Evolutionary conservation across 441 rosid species (phyloP).

Genomic region (Euphorbia neoarborescens): DNA sequence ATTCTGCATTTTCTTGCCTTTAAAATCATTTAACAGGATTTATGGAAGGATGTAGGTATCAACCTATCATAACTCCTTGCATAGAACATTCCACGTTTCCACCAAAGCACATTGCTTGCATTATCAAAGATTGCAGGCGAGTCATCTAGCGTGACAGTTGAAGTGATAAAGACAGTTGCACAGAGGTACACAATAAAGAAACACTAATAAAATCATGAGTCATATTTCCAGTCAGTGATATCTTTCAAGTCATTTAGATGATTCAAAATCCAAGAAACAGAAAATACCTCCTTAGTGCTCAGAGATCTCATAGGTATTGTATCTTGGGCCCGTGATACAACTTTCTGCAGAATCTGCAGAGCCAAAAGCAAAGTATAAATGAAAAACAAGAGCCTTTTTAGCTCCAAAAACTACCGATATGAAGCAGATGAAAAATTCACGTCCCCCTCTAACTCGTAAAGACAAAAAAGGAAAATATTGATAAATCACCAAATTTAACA

Average conservation of each 20-base stretch:
- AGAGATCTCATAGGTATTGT: slow-evolving; percentile 62
- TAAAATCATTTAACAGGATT: neutral
- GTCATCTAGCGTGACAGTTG: neutral
- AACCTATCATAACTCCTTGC: neutral
- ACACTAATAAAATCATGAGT: neutral
- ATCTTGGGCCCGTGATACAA: slow-evolving; percentile 68
- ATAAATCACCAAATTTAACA: neutral
- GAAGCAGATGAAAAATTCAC: neutral
- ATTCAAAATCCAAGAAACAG: neutral
- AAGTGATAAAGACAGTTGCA: neutral
- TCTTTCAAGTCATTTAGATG: neutral
- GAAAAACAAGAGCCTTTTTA: neutral
- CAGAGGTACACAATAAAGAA: neutral
- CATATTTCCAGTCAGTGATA: neutral
- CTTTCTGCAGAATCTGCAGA: slow-evolving; percentile 83
- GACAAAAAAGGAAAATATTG: neutral
- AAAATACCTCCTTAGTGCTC: slow-evolving; percentile 83
- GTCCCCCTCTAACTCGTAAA: neutral
- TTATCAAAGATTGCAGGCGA: neutral
- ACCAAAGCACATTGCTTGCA: neutral
- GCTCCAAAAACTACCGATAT: slow-evolving; percentile 2
- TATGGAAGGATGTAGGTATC: neutral
- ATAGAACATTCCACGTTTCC: neutral
- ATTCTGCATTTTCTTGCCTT: neutral
- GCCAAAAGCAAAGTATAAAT: neutral